These are phyloP conservation scores for Cystobasidiaceae sp. DNA, from an alignment of 1,284 basidiomycete genomes.

Conservation along the genomic window DNA sequence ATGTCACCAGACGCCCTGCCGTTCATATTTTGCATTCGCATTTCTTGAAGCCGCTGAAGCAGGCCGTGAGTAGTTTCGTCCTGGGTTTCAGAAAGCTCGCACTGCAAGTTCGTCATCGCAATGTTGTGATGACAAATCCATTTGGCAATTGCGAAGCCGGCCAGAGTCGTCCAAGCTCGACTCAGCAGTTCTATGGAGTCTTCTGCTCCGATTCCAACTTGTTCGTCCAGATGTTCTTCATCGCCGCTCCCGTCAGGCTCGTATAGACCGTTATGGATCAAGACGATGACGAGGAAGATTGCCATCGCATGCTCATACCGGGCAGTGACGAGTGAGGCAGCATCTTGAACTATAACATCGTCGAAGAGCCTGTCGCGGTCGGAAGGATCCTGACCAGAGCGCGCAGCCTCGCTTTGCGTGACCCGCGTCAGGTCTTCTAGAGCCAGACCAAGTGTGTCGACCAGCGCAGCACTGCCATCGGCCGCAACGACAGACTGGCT, in stretches of 20 bases:
- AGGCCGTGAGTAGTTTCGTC: conserved; percentile 4
- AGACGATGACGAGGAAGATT: conserved; percentile 45
- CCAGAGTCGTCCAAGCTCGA: conserved; percentile 20
- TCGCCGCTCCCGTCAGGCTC: conserved; percentile 38
- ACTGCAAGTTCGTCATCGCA: conserved; percentile 32
- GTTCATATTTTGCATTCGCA: neutral
- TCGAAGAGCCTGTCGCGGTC: no score
- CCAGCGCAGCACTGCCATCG: no score
- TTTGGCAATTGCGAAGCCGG: conserved; percentile 48
- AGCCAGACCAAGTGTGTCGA: no score
- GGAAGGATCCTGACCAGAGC: no score
- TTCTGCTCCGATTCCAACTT: conserved; percentile 17
- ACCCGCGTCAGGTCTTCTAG: no score
- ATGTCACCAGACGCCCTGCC: conserved; percentile 60
- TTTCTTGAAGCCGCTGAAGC: neutral
- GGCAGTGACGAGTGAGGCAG: conserved; percentile 44
- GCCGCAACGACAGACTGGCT: no score
- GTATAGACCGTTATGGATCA: conserved; percentile 39
- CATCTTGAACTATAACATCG: no score
- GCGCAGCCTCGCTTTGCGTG: no score
- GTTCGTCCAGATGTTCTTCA: conserved; percentile 11
- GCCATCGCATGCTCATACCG: conserved; percentile 46
- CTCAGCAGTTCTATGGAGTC: neutral
- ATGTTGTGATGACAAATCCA: conserved; percentile 55
- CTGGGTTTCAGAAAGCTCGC: conserved; percentile 21